Percentiles rank a stretch among this genome's conserved stretches.
phyloP scores from a whole-genome alignment of 225 moss, liverwort and hornwort genomes.

The Marchantia paleacea region DNA sequence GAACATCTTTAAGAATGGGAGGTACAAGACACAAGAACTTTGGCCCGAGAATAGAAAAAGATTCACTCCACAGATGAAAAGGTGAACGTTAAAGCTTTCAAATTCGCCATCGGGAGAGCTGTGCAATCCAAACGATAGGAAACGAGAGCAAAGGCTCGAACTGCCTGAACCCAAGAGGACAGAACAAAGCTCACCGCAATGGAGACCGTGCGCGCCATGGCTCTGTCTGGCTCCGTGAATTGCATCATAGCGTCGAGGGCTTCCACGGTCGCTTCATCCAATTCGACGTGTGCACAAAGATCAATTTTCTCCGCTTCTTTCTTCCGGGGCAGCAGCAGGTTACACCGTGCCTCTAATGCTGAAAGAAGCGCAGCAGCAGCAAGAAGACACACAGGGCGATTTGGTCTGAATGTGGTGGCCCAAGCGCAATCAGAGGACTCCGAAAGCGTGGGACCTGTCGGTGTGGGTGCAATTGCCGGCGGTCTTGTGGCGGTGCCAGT shows the following conservation, averaged over 20 bases:
- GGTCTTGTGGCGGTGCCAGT: conserved; percentile 73
- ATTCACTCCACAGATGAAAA: not conserved
- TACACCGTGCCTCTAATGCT: not conserved
- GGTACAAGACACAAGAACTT: not conserved
- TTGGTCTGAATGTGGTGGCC: not conserved
- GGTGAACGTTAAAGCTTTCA: not conserved
- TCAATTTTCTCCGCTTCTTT: not conserved
- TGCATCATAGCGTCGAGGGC: not conserved
- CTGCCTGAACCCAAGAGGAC: not conserved
- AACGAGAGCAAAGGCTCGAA: not conserved
- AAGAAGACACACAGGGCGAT: not conserved
- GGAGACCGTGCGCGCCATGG: conserved; percentile 24
- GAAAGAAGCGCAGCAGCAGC: not conserved
- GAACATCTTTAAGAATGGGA: not conserved
- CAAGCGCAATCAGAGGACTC: conserved; percentile 59
- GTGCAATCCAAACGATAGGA: not conserved
- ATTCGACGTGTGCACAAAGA: not conserved
- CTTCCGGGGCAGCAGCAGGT: not conserved
- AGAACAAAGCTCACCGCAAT: not conserved
- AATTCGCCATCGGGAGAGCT: not conserved
- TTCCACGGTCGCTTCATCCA: not conserved
- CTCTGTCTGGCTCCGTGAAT: not conserved
- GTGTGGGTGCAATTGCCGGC: conserved; percentile 51
- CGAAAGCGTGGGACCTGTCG: conserved; percentile 47
- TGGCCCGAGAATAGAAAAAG: not conserved